These are phyloP conservation scores for Porodaedalea pini DNA, from an alignment of 1,284 basidiomycete genomes.

Conservation along the genomic window DNA sequence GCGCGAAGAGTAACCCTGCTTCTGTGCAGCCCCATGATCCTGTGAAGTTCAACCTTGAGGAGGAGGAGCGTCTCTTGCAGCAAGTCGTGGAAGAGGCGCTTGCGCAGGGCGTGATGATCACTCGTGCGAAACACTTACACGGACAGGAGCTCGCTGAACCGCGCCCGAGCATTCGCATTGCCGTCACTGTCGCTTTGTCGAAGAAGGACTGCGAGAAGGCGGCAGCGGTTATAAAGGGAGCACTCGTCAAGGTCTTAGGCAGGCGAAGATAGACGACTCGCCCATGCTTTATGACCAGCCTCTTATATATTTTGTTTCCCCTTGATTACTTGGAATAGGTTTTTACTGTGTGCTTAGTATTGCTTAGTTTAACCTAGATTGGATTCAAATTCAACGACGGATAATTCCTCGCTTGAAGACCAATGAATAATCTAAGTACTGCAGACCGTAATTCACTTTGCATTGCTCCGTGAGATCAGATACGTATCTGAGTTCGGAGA, in stretches of 20 bases:
- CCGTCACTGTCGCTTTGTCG: conserved; percentile 71
- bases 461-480: neutral
- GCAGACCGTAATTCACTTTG: neutral
- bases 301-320: no score
- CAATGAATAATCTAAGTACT: no score
- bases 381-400: no score
- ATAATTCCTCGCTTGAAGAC: no score
- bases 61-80: conserved; percentile 79
- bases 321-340: no score
- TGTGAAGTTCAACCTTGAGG: conserved; percentile 55
- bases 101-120: conserved; percentile 76
- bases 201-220: conserved; percentile 94
- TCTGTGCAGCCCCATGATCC: conserved; percentile 41
- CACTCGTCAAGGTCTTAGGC: conserved; percentile 67
- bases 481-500: no score
- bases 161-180: conserved; percentile 85
- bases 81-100: conserved; percentile 85
- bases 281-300: no score
- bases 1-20: conserved; percentile 37
- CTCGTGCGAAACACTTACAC: conserved; percentile 74
- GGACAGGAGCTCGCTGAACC: conserved; percentile 82
- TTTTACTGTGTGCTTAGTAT: neutral
- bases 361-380: no score
- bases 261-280: conserved; percentile 40
- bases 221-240: conserved; percentile 68